A percentile compares a stretch with the other conserved stretches of the same genome.
Conservation (phyloP, 371 early-diverging fungal genomes). For the Mortierella sp. region DNA sequence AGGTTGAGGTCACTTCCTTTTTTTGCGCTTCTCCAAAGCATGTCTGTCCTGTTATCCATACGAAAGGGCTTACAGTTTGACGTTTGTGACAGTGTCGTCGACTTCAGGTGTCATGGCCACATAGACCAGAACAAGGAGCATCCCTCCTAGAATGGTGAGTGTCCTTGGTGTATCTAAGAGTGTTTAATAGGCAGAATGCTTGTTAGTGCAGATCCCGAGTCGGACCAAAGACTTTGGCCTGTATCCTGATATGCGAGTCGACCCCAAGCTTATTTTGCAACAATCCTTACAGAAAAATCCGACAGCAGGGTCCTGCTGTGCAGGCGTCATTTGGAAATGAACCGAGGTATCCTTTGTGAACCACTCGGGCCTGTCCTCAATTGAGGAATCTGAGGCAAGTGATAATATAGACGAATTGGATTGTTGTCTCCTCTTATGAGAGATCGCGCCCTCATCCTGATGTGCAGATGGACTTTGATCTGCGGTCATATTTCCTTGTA, state of each 20-base stretch:
- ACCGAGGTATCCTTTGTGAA: conserved; percentile 48
- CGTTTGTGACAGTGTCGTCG: conserved; percentile 53
- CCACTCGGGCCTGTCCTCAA: conserved; percentile 48
- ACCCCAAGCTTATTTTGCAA: too few relatives aligned
- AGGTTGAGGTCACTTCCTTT: too few relatives aligned
- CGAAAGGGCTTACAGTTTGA: conserved; percentile 59
- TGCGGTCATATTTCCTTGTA: conserved; percentile 6
- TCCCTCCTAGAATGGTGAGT: conserved; percentile 48
- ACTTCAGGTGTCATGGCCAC: conserved; percentile 56
- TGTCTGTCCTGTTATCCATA: too few relatives aligned
- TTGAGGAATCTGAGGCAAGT: conserved; percentile 34
- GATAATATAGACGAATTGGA: conserved; percentile 40
- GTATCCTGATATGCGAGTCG: neutral
- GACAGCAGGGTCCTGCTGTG: conserved; percentile 51
- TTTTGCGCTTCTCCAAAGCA: too few relatives aligned
- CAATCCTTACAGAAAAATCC: conserved; percentile 55
- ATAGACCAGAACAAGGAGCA: conserved; percentile 54
- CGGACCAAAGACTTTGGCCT: neutral
- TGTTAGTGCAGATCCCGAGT: neutral
- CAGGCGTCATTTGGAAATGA: conserved; percentile 47
- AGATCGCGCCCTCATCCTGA: conserved; percentile 4
- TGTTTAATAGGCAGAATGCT: neutral
- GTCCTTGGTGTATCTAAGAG: conserved; percentile 53
- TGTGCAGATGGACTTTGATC: neutral
- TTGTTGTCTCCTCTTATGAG: conserved; percentile 28